phyloP scores from a whole-genome alignment of 2,329 filamentous ascomycete species.

The Nemania sp. region DNA sequence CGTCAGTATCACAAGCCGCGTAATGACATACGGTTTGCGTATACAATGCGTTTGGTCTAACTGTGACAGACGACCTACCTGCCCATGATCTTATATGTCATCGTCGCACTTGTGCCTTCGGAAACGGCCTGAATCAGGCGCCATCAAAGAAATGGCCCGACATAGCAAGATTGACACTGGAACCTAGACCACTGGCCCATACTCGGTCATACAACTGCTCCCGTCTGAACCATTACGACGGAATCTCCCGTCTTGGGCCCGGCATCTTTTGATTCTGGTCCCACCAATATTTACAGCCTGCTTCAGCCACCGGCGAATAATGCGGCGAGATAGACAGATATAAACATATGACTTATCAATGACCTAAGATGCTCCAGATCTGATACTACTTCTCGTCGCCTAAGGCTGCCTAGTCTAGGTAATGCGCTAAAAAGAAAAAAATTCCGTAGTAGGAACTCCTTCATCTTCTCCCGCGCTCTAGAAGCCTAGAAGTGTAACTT shows the following conservation, averaged over 20 bases:
- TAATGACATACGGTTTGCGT: background rate
- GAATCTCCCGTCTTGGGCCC: background rate
- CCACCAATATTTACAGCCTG: background rate
- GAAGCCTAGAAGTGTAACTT: background rate
- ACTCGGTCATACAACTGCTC: background rate
- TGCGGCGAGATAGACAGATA: background rate
- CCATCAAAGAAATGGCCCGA: no score
- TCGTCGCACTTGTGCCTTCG: background rate
- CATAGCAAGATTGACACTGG: background rate
- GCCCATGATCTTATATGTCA: slow-evolving; percentile 9
- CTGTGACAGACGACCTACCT: background rate
- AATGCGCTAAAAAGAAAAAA: background rate
- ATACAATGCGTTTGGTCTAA: background rate
- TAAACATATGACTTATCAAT: background rate
- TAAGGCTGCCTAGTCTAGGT: background rate
- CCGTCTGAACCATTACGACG: background rate
- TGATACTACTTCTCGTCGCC: background rate
- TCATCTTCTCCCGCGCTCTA: no score
- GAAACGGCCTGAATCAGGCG: background rate
- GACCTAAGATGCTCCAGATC: background rate
- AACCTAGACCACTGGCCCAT: background rate
- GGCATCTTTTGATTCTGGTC: background rate
- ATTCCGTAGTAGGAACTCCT: no score
- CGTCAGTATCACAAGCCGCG: background rate
- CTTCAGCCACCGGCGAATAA: background rate